Conservation (phyloP, 192 early-diverging fungal species). For the Podila verticillata region DNA sequence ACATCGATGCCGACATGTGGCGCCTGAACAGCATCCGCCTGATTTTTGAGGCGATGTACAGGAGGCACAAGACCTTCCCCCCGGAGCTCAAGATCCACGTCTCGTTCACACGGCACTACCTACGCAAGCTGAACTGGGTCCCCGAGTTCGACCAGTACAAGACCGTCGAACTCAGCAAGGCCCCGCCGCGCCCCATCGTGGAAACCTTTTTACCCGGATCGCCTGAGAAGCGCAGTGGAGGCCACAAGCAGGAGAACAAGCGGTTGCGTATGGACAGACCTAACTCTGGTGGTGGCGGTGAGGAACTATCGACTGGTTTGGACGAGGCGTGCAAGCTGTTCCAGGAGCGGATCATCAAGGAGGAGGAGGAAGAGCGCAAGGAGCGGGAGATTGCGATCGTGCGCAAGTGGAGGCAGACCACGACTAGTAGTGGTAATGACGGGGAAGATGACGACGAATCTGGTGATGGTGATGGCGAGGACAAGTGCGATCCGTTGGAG, state of each 20-base stretch:
- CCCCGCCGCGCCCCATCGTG: background rate
- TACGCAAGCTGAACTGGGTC: background rate
- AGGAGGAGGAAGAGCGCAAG: background rate
- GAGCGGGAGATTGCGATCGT: too few species aligned
- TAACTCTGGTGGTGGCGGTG: background rate
- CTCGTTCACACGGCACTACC: background rate
- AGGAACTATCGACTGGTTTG: background rate
- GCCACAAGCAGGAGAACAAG: background rate
- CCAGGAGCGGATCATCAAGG: background rate
- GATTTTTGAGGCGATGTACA: background rate
- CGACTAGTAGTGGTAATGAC: too few species aligned
- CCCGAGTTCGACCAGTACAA: background rate
- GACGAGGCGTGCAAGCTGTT: background rate
- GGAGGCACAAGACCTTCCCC: background rate
- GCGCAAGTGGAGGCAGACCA: too few species aligned
- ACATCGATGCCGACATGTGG: slow-evolving; percentile 24
- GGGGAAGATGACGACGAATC: too few species aligned
- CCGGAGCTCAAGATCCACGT: background rate
- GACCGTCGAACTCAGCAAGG: background rate
- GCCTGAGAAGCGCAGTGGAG: background rate
- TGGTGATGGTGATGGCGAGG: too few species aligned
- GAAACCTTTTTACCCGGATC: background rate
- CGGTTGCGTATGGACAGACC: background rate
- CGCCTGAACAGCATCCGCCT: slow-evolving; percentile 5
- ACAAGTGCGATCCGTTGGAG: too few species aligned